Evolutionary conservation across 352 stramenopile species (phyloP).

Genomic region (Pythium myriotylum): DNA sequence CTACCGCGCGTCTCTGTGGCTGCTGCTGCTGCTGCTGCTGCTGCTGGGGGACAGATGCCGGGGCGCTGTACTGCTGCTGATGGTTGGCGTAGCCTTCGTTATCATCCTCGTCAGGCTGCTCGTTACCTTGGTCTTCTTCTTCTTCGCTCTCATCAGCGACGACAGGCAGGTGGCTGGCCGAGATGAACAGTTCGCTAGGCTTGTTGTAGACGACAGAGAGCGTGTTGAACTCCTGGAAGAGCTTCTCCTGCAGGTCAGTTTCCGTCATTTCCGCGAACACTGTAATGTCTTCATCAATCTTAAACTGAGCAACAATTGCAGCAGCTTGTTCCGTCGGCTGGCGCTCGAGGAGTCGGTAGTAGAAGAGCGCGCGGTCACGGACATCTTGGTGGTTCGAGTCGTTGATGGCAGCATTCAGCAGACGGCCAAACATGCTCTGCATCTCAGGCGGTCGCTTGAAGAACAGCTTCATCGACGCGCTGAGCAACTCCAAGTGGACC

Average conservation of each 20-base stretch:
- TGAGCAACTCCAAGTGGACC: conserved; percentile 95
- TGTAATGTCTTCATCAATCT: conserved; percentile 76
- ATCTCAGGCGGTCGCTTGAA: conserved; percentile 98
- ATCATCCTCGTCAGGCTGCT: conserved; percentile 31
- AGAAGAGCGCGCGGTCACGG: conserved; percentile 96
- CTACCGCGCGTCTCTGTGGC: conserved; percentile 14
- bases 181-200: conserved; percentile 95
- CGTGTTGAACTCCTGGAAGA: conserved; percentile 98
- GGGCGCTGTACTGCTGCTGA: conserved; percentile 50
- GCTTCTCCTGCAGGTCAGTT: conserved; percentile 83
- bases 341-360: conserved; percentile 95
- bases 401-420: conserved; percentile 94
- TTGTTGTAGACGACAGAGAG: conserved; percentile 97
- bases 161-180: conserved; percentile 60
- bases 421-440: conserved; percentile 96
- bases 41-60: conserved; percentile 1
- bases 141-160: conserved; percentile 51
- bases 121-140: conserved; percentile 47
- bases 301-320: conserved; percentile 85
- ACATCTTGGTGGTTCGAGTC: conserved; percentile 96
- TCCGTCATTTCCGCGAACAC: conserved; percentile 86
- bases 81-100: conserved; percentile 39
- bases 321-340: conserved; percentile 92
- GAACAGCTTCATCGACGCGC: conserved; percentile 97
- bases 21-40: conserved; percentile 13